These are phyloP conservation scores for Pseudocercospora crystallina DNA, from an alignment of 2,329 filamentous ascomycete species.

Conservation along the genomic window DNA sequence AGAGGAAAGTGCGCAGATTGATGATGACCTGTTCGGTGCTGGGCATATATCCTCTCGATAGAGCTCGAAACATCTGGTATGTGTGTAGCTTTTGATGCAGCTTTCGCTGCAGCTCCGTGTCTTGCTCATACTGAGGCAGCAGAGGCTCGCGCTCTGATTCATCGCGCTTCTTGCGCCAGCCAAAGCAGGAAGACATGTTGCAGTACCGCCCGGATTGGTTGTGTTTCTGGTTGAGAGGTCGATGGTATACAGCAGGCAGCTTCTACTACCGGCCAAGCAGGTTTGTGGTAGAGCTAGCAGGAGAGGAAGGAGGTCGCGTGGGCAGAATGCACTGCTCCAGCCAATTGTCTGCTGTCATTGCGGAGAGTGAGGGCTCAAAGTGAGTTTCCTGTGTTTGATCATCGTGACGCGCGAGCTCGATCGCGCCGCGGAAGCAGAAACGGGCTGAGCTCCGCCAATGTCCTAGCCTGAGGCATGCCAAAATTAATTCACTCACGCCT, in stretches of 20 bases:
- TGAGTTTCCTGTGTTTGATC: too few species aligned
- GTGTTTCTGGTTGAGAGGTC: too few species aligned
- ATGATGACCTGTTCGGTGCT: constrained; percentile 80
- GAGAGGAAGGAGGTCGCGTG: too few species aligned
- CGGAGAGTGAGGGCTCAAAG: too few species aligned
- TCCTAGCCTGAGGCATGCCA: not conserved
- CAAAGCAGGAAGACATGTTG: constrained; percentile 65
- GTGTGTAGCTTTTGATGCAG: constrained; percentile 88
- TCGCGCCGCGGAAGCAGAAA: too few species aligned
- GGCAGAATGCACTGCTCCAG: too few species aligned
- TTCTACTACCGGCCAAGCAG: too few species aligned
- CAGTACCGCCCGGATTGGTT: not conserved
- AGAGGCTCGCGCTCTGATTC: constrained; percentile 70
- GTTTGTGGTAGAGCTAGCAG: too few species aligned
- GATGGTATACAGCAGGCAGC: too few species aligned
- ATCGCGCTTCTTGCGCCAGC: constrained; percentile 47
- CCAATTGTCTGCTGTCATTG: too few species aligned
- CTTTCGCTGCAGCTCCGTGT: constrained; percentile 72
- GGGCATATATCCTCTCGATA: constrained; percentile 85
- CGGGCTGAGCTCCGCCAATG: too few species aligned
- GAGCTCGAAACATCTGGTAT: constrained; percentile 84
- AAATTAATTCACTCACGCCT: not conserved
- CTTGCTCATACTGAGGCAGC: constrained; percentile 78
- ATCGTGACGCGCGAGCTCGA: too few species aligned
- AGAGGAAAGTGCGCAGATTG: constrained; percentile 75